These are phyloP conservation scores for Helianthus annuus DNA, from an alignment of 129 eudicot genomes.

Conservation along the genomic window DNA sequence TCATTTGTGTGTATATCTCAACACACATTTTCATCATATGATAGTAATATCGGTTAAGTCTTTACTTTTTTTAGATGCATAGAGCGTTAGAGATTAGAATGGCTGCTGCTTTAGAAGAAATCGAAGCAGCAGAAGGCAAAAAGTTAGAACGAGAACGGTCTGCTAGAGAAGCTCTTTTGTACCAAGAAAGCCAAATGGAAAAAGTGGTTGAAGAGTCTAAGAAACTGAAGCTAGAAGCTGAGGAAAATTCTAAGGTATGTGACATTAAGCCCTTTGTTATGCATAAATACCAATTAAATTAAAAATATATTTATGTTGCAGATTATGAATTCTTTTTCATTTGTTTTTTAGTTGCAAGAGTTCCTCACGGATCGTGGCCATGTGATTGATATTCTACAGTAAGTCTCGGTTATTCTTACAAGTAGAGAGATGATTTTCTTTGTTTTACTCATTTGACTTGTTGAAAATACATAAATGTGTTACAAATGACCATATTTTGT, in stretches of 20 bases:
- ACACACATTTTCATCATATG: not conserved
- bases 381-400: slow-evolving; percentile 58
- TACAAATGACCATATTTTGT: slow-evolving; percentile 7
- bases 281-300: not conserved
- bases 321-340: not conserved
- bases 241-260: slow-evolving; percentile 77
- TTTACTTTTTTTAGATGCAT: slow-evolving; percentile 57
- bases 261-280: not conserved
- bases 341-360: slow-evolving; percentile 58
- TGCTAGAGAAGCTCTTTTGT: slow-evolving; percentile 43
- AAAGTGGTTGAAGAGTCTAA: slow-evolving; percentile 61
- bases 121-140: slow-evolving; percentile 43
- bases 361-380: slow-evolving; percentile 76
- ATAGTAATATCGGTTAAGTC: not conserved
- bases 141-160: slow-evolving; percentile 46
- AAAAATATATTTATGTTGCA: not conserved
- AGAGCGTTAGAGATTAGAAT: slow-evolving; percentile 48
- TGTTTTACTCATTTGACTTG: too few species aligned
- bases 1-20: not conserved
- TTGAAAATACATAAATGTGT: not conserved
- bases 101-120: slow-evolving; percentile 54
- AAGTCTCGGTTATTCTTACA: not conserved
- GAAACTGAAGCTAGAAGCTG: slow-evolving; percentile 57
- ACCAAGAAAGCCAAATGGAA: slow-evolving; percentile 57
- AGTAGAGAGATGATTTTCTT: not conserved